These are phyloP conservation scores for Blastobotrys apis DNA, from an alignment of 1,139 yeast genomes.

Conservation along the genomic window DNA sequence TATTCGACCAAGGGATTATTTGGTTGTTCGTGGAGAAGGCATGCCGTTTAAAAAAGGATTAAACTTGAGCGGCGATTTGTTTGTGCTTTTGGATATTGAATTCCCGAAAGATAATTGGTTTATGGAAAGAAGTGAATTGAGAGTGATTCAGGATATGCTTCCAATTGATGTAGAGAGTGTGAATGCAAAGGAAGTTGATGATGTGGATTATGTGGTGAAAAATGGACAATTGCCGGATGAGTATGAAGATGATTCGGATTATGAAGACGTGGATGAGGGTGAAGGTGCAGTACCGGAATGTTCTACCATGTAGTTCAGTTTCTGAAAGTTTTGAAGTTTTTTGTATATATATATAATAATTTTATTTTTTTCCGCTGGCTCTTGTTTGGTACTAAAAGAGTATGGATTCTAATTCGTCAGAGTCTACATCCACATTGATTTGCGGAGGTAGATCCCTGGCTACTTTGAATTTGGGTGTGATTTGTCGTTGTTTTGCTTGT, in stretches of 20 bases:
- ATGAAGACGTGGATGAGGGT: conserved; percentile 10
- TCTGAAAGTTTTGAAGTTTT: not conserved
- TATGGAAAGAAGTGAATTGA: conserved; percentile 27
- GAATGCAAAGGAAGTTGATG: conserved; percentile 24
- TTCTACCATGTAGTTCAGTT: conserved; percentile 26
- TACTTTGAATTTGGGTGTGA: not conserved
- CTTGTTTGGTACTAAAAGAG: conserved; percentile 1
- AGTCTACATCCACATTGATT: conserved; percentile 5
- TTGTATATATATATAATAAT: not conserved
- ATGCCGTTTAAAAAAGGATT: conserved; percentile 58
- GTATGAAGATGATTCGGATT: conserved; percentile 14
- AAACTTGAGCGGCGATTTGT: conserved; percentile 63
- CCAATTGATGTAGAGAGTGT: conserved; percentile 18
- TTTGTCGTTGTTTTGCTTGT: conserved; percentile 21
- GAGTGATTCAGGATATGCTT: conserved; percentile 26
- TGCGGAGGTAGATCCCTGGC: conserved; percentile 12
- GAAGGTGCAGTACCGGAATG: conserved; percentile 22
- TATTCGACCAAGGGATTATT: conserved; percentile 67
- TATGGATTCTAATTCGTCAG: conserved; percentile 4
- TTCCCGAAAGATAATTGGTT: conserved; percentile 65
- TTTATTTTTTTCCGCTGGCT: too few species aligned
- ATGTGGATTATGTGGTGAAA: conserved; percentile 22
- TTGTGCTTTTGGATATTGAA: conserved; percentile 62
- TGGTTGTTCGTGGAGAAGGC: conserved; percentile 73
- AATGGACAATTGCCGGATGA: conserved; percentile 13